These are phyloP conservation scores for Hyaloscypha finlandica DNA, from an alignment of 495 filamentous ascomycete genomes.

Conservation along the genomic window DNA sequence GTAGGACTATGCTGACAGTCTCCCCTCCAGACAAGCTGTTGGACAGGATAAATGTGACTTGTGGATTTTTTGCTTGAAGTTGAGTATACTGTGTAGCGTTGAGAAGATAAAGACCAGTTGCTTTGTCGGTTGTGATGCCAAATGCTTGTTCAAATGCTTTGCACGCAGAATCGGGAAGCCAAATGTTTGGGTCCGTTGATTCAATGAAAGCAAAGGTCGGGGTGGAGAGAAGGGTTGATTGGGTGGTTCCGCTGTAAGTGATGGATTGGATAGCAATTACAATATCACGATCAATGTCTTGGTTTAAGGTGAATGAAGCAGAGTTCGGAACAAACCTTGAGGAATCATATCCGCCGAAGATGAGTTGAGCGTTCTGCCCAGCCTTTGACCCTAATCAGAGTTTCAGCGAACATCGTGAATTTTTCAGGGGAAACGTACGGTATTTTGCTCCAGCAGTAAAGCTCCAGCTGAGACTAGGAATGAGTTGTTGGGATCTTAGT, in stretches of 20 bases:
- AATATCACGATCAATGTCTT: conserved; percentile 45
- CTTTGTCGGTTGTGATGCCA: conserved; percentile 48
- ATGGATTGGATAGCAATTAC: conserved; percentile 53
- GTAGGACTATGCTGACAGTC: conserved; percentile 51
- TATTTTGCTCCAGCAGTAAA: conserved; percentile 60
- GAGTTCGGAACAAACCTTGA: conserved; percentile 51
- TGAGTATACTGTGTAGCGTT: conserved; percentile 43
- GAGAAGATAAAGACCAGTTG: conserved; percentile 53
- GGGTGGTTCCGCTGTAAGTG: conserved; percentile 28
- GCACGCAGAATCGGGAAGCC: conserved; percentile 54
- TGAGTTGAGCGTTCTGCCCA: conserved; percentile 51
- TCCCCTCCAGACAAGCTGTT: conserved; percentile 41
- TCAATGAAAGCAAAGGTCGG: conserved; percentile 50
- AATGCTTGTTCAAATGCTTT: conserved; percentile 55
- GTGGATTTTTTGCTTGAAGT: conserved; percentile 47
- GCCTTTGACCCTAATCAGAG: conserved; percentile 42
- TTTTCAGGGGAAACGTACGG: conserved; percentile 30
- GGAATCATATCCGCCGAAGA: conserved; percentile 57
- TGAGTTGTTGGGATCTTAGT: conserved; percentile 46
- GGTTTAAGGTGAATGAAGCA: conserved; percentile 44
- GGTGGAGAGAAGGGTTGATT: conserved; percentile 31
- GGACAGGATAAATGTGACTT: conserved; percentile 53
- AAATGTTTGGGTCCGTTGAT: conserved; percentile 56
- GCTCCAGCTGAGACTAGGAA: conserved; percentile 56
- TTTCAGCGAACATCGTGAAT: background rate